These are phyloP conservation scores for Spathaspora passalidarum DNA, from an alignment of 805 yeast genomes.

Conservation along the genomic window DNA sequence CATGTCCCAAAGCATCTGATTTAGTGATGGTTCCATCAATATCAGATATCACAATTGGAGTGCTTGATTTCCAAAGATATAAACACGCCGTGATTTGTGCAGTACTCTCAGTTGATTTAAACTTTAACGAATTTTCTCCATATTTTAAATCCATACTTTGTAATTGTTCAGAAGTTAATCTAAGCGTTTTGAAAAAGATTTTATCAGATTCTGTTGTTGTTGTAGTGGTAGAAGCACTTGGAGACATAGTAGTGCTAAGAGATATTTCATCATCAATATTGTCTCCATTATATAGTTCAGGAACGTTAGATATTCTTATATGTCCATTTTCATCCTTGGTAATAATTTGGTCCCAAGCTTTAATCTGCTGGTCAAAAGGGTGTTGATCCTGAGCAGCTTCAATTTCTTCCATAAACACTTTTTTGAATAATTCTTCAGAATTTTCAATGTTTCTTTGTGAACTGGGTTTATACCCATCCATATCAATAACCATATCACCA, in stretches of 20 bases:
- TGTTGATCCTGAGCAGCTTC: slow-evolving; percentile 9
- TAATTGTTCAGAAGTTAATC: slow-evolving; percentile 89
- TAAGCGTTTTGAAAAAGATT: slow-evolving; percentile 76
- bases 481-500: slow-evolving; percentile 87
- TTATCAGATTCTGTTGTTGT: slow-evolving; percentile 16
- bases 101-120: slow-evolving; percentile 79
- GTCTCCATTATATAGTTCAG: slow-evolving; percentile 19
- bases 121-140: slow-evolving; percentile 77
- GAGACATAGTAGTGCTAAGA: slow-evolving; percentile 16
- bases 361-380: slow-evolving; percentile 14
- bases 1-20: slow-evolving; percentile 96
- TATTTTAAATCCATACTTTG: slow-evolving; percentile 65
- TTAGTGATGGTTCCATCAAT: slow-evolving; percentile 98
- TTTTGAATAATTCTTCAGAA: slow-evolving; percentile 72
- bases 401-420: slow-evolving; percentile 74
- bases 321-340: slow-evolving; percentile 65
- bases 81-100: slow-evolving; percentile 72
- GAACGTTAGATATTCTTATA: slow-evolving; percentile 46
- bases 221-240: slow-evolving; percentile 1
- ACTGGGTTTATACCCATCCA: slow-evolving; percentile 93
- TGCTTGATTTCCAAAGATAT: slow-evolving; percentile 77
- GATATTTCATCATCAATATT: slow-evolving; percentile 69
- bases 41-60: slow-evolving; percentile 93
- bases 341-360: slow-evolving; percentile 36
- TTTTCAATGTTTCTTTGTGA: slow-evolving; percentile 66